phyloP scores from a whole-genome alignment of 2,329 filamentous ascomycete genomes.

The Penicillium sp. region DNA sequence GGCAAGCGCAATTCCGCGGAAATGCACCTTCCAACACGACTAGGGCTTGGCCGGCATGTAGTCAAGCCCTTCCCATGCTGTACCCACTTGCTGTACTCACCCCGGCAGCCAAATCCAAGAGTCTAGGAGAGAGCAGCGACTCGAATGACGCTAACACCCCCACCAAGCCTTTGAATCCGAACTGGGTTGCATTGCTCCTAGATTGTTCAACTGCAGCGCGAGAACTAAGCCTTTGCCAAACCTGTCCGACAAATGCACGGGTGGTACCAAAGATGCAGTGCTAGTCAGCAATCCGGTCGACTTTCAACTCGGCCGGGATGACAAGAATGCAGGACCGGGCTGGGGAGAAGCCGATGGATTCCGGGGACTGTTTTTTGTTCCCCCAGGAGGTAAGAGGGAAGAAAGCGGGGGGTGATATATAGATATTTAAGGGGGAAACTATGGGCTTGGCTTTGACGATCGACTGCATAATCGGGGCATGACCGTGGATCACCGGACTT shows the following conservation, averaged over 20 bases:
- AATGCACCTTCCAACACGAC: background rate
- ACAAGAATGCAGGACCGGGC: conserved; percentile 9
- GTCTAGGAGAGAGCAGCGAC: background rate
- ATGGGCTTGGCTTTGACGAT: conserved; percentile 11
- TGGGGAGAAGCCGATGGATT: background rate
- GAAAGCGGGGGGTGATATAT: background rate
- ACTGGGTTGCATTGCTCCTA: background rate
- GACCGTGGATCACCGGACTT: conserved; percentile 6
- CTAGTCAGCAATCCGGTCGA: background rate
- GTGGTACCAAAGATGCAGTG: conserved; percentile 5
- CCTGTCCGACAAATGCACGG: background rate
- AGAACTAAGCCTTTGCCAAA: conserved; percentile 24
- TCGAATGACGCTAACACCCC: background rate
- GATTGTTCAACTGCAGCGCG: background rate
- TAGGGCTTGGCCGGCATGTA: conserved; percentile 5
- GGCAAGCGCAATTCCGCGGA: background rate
- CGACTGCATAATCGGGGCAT: background rate
- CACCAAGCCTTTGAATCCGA: background rate
- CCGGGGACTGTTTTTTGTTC: background rate
- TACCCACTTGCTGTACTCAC: background rate
- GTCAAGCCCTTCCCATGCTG: background rate
- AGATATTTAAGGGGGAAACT: background rate
- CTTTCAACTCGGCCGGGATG: background rate
- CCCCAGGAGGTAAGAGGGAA: background rate
- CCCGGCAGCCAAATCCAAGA: background rate